Evolutionary conservation across 2,329 filamentous ascomycete species (phyloP).

Genomic region (Penicillium brasilianum): DNA sequence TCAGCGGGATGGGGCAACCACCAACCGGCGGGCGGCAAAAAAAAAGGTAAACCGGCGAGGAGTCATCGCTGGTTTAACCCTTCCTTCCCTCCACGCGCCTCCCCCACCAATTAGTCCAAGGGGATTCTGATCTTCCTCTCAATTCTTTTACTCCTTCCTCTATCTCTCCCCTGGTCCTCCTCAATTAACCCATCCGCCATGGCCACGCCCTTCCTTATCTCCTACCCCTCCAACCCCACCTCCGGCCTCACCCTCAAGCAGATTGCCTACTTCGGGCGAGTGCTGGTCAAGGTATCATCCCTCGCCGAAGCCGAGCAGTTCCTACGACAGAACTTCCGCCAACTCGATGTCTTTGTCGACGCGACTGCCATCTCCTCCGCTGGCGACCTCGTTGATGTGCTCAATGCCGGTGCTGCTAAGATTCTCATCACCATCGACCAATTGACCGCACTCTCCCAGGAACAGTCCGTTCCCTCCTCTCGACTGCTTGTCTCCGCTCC

Average conservation of each 20-base stretch:
- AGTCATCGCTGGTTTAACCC: constrained; percentile 25
- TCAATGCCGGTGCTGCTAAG: constrained; percentile 83
- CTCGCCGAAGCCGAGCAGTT: constrained; percentile 53
- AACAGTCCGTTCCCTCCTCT: constrained; percentile 58
- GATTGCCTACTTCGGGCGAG: constrained; percentile 64
- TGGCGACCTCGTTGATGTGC: constrained; percentile 77
- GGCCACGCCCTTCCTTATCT: constrained; percentile 51
- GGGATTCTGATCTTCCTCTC: constrained; percentile 24
- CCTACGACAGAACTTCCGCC: constrained; percentile 61
- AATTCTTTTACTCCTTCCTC: not conserved
- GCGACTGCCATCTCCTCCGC: constrained; percentile 69
- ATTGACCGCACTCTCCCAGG: constrained; percentile 60
- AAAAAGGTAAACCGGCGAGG: constrained; percentile 20
- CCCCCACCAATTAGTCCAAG: constrained; percentile 10
- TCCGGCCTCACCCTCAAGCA: constrained; percentile 58
- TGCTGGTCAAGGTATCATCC: constrained; percentile 58
- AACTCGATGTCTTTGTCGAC: constrained; percentile 73
- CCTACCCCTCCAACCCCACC: constrained; percentile 48
- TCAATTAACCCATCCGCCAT: constrained; percentile 34
- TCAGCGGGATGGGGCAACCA: constrained; percentile 21
- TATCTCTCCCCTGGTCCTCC: not conserved
- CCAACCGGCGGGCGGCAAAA: constrained; percentile 18
- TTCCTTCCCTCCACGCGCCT: constrained; percentile 7
- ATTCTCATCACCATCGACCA: constrained; percentile 79
- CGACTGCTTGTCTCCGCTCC: constrained; percentile 62